Evolutionary conservation across 2,329 filamentous ascomycete species (phyloP).

Genomic region (Penicillium sclerotigenum): DNA sequence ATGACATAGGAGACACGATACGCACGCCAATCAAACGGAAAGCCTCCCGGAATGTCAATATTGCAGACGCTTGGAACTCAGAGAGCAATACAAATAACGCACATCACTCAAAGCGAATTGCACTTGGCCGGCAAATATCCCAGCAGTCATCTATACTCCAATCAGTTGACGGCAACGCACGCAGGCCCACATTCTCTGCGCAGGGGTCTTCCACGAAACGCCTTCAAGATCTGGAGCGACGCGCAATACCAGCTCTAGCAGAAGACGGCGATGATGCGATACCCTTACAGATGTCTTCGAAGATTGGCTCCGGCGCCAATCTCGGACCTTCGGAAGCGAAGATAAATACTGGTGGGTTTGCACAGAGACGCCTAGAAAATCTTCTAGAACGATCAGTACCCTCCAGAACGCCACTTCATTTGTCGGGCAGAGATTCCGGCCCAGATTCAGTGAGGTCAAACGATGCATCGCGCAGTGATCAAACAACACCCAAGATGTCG

Average conservation of each 20-base stretch:
- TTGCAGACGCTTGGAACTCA: not conserved
- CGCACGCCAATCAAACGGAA: constrained; percentile 43
- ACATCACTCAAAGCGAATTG: not conserved
- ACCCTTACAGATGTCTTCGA: not conserved
- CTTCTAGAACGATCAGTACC: constrained; percentile 33
- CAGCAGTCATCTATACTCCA: constrained; percentile 22
- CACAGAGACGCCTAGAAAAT: constrained; percentile 28
- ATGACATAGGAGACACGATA: constrained; percentile 45
- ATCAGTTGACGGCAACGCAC: constrained; percentile 30
- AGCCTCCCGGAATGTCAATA: constrained; percentile 3
- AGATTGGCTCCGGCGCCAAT: not conserved
- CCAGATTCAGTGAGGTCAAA: not conserved
- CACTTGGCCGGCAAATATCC: not conserved
- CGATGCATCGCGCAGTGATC: not conserved
- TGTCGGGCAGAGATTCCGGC: not conserved
- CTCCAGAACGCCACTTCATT: constrained; percentile 18
- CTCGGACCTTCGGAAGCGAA: not conserved
- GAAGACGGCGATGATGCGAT: constrained; percentile 48
- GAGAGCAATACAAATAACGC: not conserved
- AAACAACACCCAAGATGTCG: not conserved
- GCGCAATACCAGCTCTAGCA: constrained; percentile 46
- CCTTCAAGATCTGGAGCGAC: constrained; percentile 23
- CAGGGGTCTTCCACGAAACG: constrained; percentile 33
- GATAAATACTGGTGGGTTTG: constrained; percentile 1
- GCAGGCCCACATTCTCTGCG: not conserved